Evolutionary conservation across 163 green algal genomes (phyloP).

Genomic region (Volvox carteri): DNA sequence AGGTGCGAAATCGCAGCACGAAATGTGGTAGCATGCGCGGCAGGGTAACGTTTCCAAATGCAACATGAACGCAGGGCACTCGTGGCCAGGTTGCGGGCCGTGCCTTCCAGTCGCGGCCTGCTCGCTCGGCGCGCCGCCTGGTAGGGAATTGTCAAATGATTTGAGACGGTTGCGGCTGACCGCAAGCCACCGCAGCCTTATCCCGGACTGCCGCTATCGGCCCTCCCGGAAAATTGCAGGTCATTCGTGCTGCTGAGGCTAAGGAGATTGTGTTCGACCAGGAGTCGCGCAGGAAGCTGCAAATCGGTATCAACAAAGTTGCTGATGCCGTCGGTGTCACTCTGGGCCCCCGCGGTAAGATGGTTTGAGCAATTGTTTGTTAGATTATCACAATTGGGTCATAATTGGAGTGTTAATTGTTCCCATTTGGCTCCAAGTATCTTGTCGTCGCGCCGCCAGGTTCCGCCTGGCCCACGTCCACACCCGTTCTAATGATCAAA

Average conservation of each 20-base stretch:
- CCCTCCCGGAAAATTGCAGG: conserved; percentile 18
- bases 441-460: conserved; percentile 23
- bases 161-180: conserved; percentile 45
- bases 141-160: neutral
- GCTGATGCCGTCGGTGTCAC: conserved; percentile 97
- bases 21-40: too few species aligned
- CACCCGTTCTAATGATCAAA: neutral
- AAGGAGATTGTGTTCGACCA: conserved; percentile 99
- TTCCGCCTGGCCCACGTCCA: neutral
- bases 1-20: conserved; percentile 5
- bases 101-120: conserved; percentile 24
- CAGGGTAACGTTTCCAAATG: neutral
- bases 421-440: too few species aligned
- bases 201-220: neutral
- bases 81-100: conserved; percentile 43
- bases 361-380: neutral
- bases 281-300: conserved; percentile 90
- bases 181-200: conserved; percentile 6
- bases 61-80: conserved; percentile 20
- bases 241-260: conserved; percentile 76
- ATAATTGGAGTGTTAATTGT: too few species aligned
- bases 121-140: conserved; percentile 43
- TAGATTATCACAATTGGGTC: too few species aligned
- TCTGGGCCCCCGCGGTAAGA: conserved; percentile 93
- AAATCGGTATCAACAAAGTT: conserved; percentile 99